These are phyloP conservation scores for Prunus armeniaca DNA, from an alignment of 306 rosid species.

Conservation along the genomic window DNA sequence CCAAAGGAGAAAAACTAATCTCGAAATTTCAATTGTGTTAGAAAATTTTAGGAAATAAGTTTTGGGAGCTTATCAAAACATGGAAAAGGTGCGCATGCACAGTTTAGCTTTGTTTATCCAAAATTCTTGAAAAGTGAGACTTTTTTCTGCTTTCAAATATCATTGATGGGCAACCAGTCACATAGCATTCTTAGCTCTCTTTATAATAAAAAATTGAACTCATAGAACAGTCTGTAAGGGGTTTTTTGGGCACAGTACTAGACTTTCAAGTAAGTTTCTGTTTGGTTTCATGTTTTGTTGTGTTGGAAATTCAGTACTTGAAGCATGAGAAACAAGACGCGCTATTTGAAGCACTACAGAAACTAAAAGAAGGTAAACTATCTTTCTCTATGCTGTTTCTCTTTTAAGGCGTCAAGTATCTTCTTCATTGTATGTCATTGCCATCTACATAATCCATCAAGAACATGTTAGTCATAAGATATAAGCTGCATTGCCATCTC, in stretches of 20 bases:
- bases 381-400: slow-evolving; percentile 2
- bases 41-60: neutral
- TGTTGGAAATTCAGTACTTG: slow-evolving; percentile 45
- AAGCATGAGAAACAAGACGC: slow-evolving; percentile 33
- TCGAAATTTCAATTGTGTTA: neutral
- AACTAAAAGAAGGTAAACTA: slow-evolving; percentile 66
- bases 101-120: neutral
- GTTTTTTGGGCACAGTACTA: neutral
- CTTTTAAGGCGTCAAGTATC: neutral
- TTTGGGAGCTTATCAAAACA: neutral
- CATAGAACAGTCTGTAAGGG: neutral
- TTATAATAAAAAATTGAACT: neutral
- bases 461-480: neutral
- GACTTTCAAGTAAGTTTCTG: neutral
- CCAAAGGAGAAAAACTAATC: neutral
- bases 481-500: neutral
- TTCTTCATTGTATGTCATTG: neutral
- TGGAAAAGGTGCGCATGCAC: neutral
- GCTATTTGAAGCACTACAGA: slow-evolving; percentile 51
- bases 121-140: neutral
- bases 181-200: neutral
- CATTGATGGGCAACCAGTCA: neutral
- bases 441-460: neutral
- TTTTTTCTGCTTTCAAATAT: neutral
- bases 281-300: slow-evolving; percentile 18